These are phyloP conservation scores for Poronia punctata DNA, from an alignment of 495 filamentous ascomycete species.

Conservation along the genomic window DNA sequence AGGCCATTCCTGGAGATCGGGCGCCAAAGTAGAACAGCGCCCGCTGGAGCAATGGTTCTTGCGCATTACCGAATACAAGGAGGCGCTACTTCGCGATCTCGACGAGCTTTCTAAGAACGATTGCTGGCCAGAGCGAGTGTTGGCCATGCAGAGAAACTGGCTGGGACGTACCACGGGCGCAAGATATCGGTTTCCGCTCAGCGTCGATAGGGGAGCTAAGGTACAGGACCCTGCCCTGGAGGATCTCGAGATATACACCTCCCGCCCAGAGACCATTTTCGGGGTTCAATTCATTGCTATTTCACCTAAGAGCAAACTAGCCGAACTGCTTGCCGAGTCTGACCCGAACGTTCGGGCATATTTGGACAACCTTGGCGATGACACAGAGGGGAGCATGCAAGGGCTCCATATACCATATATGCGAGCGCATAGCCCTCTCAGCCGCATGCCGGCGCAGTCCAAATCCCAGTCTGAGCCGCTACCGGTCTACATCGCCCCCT, in stretches of 20 bases:
- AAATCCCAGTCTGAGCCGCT: conserved; percentile 33
- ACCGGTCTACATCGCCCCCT: conserved; percentile 75
- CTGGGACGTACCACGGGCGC: conserved; percentile 71
- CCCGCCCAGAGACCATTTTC: conserved; percentile 74
- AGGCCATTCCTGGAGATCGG: conserved; percentile 81
- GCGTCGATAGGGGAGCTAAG: conserved; percentile 33
- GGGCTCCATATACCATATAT: conserved; percentile 60
- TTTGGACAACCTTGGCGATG: conserved; percentile 51
- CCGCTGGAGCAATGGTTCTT: conserved; percentile 88
- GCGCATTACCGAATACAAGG: conserved; percentile 69
- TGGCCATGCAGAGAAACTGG: conserved; percentile 85
- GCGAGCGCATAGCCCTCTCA: conserved; percentile 59
- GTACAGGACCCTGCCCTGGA: conserved; percentile 37
- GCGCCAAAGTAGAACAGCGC: conserved; percentile 74
- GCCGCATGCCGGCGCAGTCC: conserved; percentile 38
- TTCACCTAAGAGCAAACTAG: conserved; percentile 66
- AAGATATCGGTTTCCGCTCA: conserved; percentile 56
- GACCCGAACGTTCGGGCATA: conserved; percentile 59
- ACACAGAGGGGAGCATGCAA: conserved; percentile 65
- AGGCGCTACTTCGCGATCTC: conserved; percentile 66
- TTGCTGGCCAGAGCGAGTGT: conserved; percentile 73
- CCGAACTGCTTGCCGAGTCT: conserved; percentile 48
- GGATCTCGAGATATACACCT: conserved; percentile 63
- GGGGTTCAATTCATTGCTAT: conserved; percentile 81
- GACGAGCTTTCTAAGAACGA: conserved; percentile 54